Percentiles rank a stretch among this genome's conserved stretches.
phyloP scores from a whole-genome alignment of 2,329 filamentous ascomycete genomes.

The Xylaria sp. region DNA sequence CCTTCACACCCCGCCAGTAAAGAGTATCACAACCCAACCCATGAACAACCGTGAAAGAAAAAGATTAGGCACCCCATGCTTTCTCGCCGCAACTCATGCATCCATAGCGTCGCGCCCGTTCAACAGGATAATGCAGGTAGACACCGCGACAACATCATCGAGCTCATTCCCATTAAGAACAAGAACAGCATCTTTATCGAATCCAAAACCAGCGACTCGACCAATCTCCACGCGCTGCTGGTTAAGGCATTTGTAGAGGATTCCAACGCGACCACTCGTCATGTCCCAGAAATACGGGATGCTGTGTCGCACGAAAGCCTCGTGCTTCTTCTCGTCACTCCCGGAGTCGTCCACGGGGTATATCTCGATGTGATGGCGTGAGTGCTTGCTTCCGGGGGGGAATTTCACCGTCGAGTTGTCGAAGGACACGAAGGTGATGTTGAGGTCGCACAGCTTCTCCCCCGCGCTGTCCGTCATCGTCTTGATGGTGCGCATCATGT shows the following conservation, averaged over 20 bases:
- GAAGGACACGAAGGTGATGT: slow-evolving; percentile 53
- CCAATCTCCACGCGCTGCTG: slow-evolving; percentile 51
- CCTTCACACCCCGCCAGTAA: background rate
- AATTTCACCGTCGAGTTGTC: slow-evolving; percentile 48
- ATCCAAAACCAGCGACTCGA: slow-evolving; percentile 48
- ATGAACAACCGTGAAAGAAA: background rate
- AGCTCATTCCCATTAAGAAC: slow-evolving; percentile 48
- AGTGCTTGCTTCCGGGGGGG: slow-evolving; percentile 46
- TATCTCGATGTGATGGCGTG: slow-evolving; percentile 49
- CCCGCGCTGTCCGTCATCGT: slow-evolving; percentile 46
- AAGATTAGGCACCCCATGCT: background rate
- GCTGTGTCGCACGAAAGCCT: slow-evolving; percentile 50
- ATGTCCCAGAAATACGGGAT: slow-evolving; percentile 54
- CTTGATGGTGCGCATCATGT: slow-evolving; percentile 54
- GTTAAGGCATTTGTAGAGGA: slow-evolving; percentile 52
- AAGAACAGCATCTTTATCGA: slow-evolving; percentile 50
- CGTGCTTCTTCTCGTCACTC: slow-evolving; percentile 45
- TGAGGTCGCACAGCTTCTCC: slow-evolving; percentile 48
- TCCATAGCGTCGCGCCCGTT: slow-evolving; percentile 52
- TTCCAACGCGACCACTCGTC: slow-evolving; percentile 46
- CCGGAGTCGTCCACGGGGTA: slow-evolving; percentile 46
- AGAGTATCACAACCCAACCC: background rate
- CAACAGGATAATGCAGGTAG: slow-evolving; percentile 49
- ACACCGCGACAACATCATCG: slow-evolving; percentile 48
- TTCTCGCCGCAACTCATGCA: slow-evolving; percentile 34